Base-by-base conservation (phyloP, 176 grass and related monocot genomes). In the Lolium perenne region DNA sequence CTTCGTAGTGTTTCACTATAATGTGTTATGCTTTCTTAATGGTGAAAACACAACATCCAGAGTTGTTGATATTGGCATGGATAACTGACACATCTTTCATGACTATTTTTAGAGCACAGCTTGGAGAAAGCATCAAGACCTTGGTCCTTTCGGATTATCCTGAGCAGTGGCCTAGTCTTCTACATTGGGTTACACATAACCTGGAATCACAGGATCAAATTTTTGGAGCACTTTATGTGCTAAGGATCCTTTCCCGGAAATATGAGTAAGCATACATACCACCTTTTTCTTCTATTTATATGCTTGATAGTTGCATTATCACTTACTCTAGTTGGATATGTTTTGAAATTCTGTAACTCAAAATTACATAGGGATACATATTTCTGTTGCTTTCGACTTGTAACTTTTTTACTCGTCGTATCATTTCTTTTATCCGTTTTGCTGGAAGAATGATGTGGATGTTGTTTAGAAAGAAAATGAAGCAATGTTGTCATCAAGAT, bases 121-220 rank as follows among this genome's bases (percentile, higher is more conserved):
- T 97, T 60, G 95, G 95, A 71, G 95, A 97, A 82, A 94, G 95
- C 71, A 91, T 97, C 80, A 97, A 97, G 89, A 97, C 93, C 58
- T 95, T 97, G 77, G 89, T 97, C 41, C 71, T 90, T 85, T 83
- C 55, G 22, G 95, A 97, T 88, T 97, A 97, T 79, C 95, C 95
- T 75, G 93, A 97, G 80, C 93, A 93, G n/a, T 97, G 95, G 95
- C 91, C 93, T 65, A 82, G 74, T 79, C 95, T 97, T 84, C 89
- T 97, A 57, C 92, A 88, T 64, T 97, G 93, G 95, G 90, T 97
- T 65, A 93, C 88, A 76, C 81, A 41, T 90, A 97, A 93, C 41
- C 86, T 97, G 32, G 88, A 91, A 68, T 80, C 87, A 35, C 95
- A 95, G 62, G 91, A 95, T 82, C 92, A 95, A 83, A 90, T 95